These are phyloP conservation scores for Strigomonas culicis DNA, from an alignment of 208 protist species.

Conservation along the genomic window DNA sequence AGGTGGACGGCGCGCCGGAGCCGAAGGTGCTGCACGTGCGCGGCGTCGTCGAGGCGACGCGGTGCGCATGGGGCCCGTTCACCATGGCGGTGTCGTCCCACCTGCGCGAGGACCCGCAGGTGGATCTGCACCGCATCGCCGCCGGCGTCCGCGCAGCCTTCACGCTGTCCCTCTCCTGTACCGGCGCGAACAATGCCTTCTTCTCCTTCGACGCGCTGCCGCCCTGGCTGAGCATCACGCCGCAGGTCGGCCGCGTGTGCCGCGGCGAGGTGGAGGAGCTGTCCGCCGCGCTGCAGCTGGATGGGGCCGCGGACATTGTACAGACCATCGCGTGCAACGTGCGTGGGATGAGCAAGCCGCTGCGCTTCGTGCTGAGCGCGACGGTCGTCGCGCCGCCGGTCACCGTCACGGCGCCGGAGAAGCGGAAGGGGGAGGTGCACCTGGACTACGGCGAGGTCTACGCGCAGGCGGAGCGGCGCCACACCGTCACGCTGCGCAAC, in stretches of 20 bases:
- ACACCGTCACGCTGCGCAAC: constrained; percentile 72
- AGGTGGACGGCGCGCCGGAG: constrained; percentile 71
- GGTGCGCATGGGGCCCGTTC: constrained; percentile 46
- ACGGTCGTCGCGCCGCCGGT: constrained; percentile 66
- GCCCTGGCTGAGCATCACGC: constrained; percentile 62
- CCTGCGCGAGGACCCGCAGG: constrained; percentile 23
- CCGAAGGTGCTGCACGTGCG: constrained; percentile 54
- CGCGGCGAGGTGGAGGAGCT: constrained; percentile 71
- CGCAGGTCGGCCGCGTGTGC: constrained; percentile 58
- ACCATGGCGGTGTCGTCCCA: constrained; percentile 5
- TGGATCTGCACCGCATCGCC: constrained; percentile 74
- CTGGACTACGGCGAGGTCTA: constrained; percentile 89
- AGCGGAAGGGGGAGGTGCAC: constrained; percentile 57
- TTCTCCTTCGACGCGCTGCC: constrained; percentile 68
- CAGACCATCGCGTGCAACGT: constrained; percentile 56
- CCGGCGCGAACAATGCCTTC: constrained; percentile 62
- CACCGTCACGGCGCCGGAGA: constrained; percentile 37
- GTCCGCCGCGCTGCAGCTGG: constrained; percentile 39
- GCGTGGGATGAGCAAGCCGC: constrained; percentile 69
- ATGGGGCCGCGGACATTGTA: constrained; percentile 26
- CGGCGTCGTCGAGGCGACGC: constrained; percentile 60
- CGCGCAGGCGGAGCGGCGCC: constrained; percentile 51
- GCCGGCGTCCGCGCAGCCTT: constrained; percentile 48
- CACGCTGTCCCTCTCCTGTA: constrained; percentile 54
- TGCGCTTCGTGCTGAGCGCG: constrained; percentile 65